These are phyloP conservation scores for Fusarium nematophilum DNA, from an alignment of 2,329 filamentous ascomycete genomes.

Conservation along the genomic window DNA sequence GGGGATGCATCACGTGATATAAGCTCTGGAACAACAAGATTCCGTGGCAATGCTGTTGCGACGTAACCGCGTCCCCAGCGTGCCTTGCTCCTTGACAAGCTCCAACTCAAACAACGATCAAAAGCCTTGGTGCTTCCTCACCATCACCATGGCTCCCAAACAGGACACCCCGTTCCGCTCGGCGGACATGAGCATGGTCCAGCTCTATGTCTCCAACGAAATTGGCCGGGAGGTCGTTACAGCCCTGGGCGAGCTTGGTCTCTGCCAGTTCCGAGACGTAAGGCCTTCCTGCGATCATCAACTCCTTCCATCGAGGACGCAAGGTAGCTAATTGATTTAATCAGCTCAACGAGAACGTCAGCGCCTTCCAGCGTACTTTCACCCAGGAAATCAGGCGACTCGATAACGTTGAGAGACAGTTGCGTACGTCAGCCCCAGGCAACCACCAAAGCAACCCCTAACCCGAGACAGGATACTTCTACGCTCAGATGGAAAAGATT, in stretches of 20 bases:
- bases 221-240: conserved; percentile 98
- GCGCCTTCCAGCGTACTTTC: conserved; percentile 95
- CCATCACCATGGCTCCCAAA: conserved; percentile 68
- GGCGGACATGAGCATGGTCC: conserved; percentile 99
- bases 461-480: conserved; percentile 81
- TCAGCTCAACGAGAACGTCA: conserved; percentile 91
- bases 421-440: conserved; percentile 72
- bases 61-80: conserved; percentile 43
- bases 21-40: conserved; percentile 40
- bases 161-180: conserved; percentile 99
- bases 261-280: conserved; percentile 98
- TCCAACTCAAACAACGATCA: conserved; percentile 43
- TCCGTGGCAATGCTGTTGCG: conserved; percentile 38
- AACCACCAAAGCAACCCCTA: conserved; percentile 40
- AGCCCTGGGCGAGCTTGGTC: conserved; percentile 92
- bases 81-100: conserved; percentile 46
- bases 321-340: conserved; percentile 27
- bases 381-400: conserved; percentile 97
- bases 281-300: conserved; percentile 51
- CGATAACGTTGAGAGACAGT: conserved; percentile 97
- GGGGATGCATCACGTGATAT: conserved; percentile 39
- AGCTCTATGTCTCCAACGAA: conserved; percentile 99
- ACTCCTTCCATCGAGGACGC: conserved; percentile 15
- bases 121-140: conserved; percentile 46
- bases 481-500: conserved; percentile 94